Evolutionary conservation across 345 rosid species (phyloP), one percentile per base, ranked within the genome.

Genomic region (Microcos paniculata): DNA sequence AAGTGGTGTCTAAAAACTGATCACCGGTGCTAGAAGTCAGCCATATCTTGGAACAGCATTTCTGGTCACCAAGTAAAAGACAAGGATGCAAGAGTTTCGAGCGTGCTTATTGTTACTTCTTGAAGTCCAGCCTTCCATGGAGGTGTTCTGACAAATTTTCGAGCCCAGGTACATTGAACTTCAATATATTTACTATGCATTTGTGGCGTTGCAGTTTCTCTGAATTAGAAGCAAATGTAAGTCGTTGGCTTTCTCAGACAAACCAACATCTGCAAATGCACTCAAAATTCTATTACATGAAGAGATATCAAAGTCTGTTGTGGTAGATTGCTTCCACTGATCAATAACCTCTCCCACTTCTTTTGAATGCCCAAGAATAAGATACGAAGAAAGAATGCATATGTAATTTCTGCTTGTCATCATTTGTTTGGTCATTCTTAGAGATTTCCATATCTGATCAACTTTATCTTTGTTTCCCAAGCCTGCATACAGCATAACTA

Each of bases 401-500:
- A 88, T 66, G 76, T 82, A 92, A 86, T 93, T 95, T 80, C 96
- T 84, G 80, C 92, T 86, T 0, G 92, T 96, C 96, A 96, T 85
- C 78, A 81, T 95, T 67, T 95, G 96, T 75, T 89, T 91, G 12
- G 97, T 93, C 93, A 87, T 85, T 78, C 87, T 84, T 80, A 93
- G 62, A 61, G 98, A 93, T 78, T 88, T 93, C 97, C 98, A 93
- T 82, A 95, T 95, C 80, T 89, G 96, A 85, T 89, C 91, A 8
- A 95, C 77, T 81, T 80, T 89, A 66, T 80, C 92, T 83, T 88
- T 96, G 86, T 89, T 90, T 42, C 88, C 88, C 80, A 96, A 73
- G 70, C 91, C 91, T 10, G 94, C 91, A 79, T 91, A 78, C 68
- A 93, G 80, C 80, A 93, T 87, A 78, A 93, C 80, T 26, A 95